These are phyloP conservation scores for Wolfiporia cocos DNA, from an alignment of 1,284 basidiomycete species.

Conservation along the genomic window DNA sequence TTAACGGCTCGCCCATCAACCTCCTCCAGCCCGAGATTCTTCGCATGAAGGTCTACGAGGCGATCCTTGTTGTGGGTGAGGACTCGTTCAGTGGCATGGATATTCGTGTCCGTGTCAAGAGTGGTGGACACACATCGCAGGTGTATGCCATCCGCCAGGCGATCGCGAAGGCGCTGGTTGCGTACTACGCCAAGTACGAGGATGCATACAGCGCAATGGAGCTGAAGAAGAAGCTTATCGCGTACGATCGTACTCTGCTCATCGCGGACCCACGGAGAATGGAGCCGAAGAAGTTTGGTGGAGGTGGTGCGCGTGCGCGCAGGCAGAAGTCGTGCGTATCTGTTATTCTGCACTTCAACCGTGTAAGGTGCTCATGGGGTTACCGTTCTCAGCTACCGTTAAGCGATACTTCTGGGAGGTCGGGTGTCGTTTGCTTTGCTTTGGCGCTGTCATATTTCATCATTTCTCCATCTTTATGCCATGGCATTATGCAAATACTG, in stretches of 20 bases:
- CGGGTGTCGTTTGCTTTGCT: constrained; percentile 19
- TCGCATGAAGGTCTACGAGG: constrained; percentile 98
- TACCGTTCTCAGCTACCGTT: constrained; percentile 80
- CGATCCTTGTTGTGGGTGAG: constrained; percentile 84
- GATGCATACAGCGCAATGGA: constrained; percentile 97
- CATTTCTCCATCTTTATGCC: constrained; percentile 35
- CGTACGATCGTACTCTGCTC: constrained; percentile 92
- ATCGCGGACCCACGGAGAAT: constrained; percentile 98
- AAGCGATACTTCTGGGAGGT: constrained; percentile 37
- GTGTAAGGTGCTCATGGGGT: too few relatives aligned
- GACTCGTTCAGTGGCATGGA: constrained; percentile 84
- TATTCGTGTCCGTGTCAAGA: constrained; percentile 97
- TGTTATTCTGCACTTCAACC: constrained; percentile 4
- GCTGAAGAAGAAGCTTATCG: constrained; percentile 93
- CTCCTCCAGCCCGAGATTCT: constrained; percentile 94
- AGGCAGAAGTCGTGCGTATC: constrained; percentile 82
- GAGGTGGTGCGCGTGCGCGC: constrained; percentile 92
- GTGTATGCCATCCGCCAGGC: constrained; percentile 99
- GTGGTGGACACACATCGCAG: constrained; percentile 99
- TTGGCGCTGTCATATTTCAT: constrained; percentile 43
- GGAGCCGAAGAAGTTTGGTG: constrained; percentile 99
- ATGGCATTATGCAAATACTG: constrained; percentile 32
- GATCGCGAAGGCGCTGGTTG: constrained; percentile 96
- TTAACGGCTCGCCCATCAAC: constrained; percentile 96
- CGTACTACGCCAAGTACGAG: constrained; percentile 98